Evolutionary conservation across 495 filamentous ascomycete species (phyloP), one percentile per base, ranked within the genome.

Genomic region (Tuber brumale): DNA sequence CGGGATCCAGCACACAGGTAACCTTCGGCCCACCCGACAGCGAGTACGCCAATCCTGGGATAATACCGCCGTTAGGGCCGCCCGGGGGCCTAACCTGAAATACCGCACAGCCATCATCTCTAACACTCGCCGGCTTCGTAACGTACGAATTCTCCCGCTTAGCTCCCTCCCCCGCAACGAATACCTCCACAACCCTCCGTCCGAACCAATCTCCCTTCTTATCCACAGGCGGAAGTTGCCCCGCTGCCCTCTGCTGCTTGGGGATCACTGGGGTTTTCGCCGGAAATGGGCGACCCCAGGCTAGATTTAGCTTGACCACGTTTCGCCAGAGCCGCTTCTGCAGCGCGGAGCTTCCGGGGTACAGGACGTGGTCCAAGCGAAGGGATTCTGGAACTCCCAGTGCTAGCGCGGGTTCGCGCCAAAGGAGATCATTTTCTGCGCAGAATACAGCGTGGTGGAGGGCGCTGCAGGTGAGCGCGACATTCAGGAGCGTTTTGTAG

Each of bases 371-470:
- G 45, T 83, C 82, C 35, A 83, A 69, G 23, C 75, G 69, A 31
- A 83, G 61, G 2, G 72, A 77, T 71, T 83, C 75, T 18, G 75
- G 77, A 41, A 81, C 77, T 72, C 82, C 82, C 31, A 83, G 82
- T 37, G 74, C 75, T 16, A 82, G n/a, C 45, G 80, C 77, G 5
- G 73, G 70, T 35, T 78, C 71, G n/a, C 76, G 77, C 82, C 82
- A 83, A 31, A 83, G 69, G 16, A 74, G 76, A 72, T 83, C 81
- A 42, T 83, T 83, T 74, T 83, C 81, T 21, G 77, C 69, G 72
- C 82, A 83, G 72, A 83, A 82, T 70, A 83, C 75, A 16, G 80
- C 72, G 69, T 83, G 82, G 72, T 83, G 77, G 23, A 83, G 74
- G 46, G 71, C 31, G 37, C 72, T 61, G 74, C 82, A 83, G 18